A percentile compares a stretch with the other conserved stretches of the same genome.
Conservation (phyloP, 768 basidiomycete genomes). For the Xerocomus potaroensis region DNA sequence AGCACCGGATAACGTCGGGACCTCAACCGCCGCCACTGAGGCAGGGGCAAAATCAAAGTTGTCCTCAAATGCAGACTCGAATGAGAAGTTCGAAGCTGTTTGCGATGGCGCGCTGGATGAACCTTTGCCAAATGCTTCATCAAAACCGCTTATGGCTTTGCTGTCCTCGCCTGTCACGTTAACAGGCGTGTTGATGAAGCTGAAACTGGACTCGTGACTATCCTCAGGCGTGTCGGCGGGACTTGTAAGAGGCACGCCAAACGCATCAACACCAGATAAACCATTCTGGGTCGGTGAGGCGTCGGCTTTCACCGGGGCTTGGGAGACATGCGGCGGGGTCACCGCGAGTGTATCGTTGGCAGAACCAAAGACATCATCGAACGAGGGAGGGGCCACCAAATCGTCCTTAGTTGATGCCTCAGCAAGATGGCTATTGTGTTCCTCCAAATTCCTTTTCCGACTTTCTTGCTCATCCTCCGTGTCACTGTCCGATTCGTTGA, state of each 20-base stretch:
- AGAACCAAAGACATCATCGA: conserved; percentile 56
- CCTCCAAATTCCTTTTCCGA: conserved; percentile 25
- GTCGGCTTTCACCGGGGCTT: conserved; percentile 15
- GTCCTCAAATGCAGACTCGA: conserved; percentile 62
- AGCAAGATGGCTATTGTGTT: conserved; percentile 16
- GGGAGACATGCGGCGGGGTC: conserved; percentile 16
- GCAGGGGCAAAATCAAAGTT: conserved; percentile 59
- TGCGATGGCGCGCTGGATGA: conserved; percentile 35
- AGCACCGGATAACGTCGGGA: conserved; percentile 23
- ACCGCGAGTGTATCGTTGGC: conserved; percentile 17
- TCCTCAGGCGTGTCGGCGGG: conserved; percentile 15
- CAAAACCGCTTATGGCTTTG: conserved; percentile 55
- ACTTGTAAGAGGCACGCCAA: conserved; percentile 35
- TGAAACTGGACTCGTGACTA: conserved; percentile 18
- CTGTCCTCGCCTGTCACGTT: conserved; percentile 11
- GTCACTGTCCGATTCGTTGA: conserved; percentile 52
- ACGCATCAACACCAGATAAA: conserved; percentile 31
- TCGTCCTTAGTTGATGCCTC: conserved; percentile 15
- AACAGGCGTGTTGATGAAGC: conserved; percentile 14
- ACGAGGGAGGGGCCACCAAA: conserved; percentile 28
- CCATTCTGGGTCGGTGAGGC: conserved; percentile 13
- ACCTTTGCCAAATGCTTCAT: conserved; percentile 66
- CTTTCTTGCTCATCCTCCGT: conserved; percentile 40
- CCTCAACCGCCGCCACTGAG: conserved; percentile 29
- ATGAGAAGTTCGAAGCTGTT: conserved; percentile 44